phyloP scores from a whole-genome alignment of 2,329 filamentous ascomycete genomes.

The Pseudogymnoascus sp. region DNA sequence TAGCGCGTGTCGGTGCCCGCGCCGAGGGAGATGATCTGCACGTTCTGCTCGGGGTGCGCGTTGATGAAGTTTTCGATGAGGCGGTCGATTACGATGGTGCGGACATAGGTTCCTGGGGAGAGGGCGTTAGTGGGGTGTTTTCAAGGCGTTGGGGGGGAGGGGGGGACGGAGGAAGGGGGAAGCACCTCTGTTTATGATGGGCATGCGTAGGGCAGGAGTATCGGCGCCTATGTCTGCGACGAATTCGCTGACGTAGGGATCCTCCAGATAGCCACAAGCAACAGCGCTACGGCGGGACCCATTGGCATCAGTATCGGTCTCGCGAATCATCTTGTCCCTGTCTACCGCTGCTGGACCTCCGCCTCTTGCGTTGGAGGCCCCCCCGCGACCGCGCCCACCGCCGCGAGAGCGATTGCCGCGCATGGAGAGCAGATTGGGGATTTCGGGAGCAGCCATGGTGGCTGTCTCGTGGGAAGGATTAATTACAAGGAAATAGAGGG shows the following conservation, averaged over 20 bases:
- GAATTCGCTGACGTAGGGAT: slow-evolving; percentile 68
- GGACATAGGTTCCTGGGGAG: slow-evolving; percentile 76
- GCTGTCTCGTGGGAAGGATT: not conserved
- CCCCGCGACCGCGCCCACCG: slow-evolving; percentile 28
- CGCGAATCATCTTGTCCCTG: slow-evolving; percentile 71
- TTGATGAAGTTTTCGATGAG: slow-evolving; percentile 66
- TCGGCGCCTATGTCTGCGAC: slow-evolving; percentile 39
- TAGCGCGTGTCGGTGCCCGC: slow-evolving; percentile 89
- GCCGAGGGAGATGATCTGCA: slow-evolving; percentile 82
- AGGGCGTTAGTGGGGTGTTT: slow-evolving; percentile 10
- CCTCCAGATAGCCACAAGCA: slow-evolving; percentile 72
- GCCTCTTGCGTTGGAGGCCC: slow-evolving; percentile 11
- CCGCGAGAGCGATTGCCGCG: slow-evolving; percentile 39
- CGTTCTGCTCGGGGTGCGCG: slow-evolving; percentile 31
- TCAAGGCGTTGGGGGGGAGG: slow-evolving; percentile 7
- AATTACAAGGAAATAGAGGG: not conserved
- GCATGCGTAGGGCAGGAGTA: slow-evolving; percentile 56
- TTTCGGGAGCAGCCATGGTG: slow-evolving; percentile 33
- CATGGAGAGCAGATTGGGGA: slow-evolving; percentile 67
- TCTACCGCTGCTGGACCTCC: not conserved
- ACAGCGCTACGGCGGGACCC: slow-evolving; percentile 85
- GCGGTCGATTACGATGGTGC: slow-evolving; percentile 73
- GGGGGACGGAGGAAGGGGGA: not conserved
- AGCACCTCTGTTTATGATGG: slow-evolving; percentile 88
- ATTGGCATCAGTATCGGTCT: slow-evolving; percentile 86